Evolutionary conservation across 176 grass and related monocot species (phyloP).

Genomic region (Puccinellia tenuiflora): DNA sequence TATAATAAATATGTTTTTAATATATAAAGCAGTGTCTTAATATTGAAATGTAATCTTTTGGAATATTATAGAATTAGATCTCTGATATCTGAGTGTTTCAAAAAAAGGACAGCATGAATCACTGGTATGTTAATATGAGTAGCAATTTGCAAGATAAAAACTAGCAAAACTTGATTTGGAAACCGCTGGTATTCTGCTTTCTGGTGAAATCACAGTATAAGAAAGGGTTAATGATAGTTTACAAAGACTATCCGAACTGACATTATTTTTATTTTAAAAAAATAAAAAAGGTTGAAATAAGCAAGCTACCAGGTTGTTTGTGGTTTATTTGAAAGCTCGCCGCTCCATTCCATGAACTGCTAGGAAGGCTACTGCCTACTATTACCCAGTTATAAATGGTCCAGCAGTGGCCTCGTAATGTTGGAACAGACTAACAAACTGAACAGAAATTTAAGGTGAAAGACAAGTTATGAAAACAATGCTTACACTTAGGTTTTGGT

Average conservation of each 20-base stretch:
- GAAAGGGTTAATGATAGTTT: neutral
- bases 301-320: neutral
- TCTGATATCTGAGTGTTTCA: neutral
- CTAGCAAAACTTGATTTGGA: neutral
- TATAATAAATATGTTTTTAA: conserved; percentile 5
- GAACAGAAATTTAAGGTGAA: neutral
- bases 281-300: neutral
- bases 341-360: neutral
- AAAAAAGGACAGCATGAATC: neutral
- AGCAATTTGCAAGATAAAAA: neutral
- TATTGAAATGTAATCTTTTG: neutral
- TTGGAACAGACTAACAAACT: neutral
- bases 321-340: neutral
- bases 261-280: neutral
- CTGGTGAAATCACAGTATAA: neutral
- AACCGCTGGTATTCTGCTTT: neutral
- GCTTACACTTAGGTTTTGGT: conserved; percentile 87
- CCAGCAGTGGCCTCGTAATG: neutral
- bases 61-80: neutral
- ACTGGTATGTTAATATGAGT: neutral
- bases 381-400: neutral
- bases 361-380: neutral
- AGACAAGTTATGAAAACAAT: conserved; percentile 4
- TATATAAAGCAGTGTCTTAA: neutral
- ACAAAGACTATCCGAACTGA: neutral